Evolutionary conservation across 176 grass and related monocot genomes (phyloP).

Genomic region (Oryza glaberrima): DNA sequence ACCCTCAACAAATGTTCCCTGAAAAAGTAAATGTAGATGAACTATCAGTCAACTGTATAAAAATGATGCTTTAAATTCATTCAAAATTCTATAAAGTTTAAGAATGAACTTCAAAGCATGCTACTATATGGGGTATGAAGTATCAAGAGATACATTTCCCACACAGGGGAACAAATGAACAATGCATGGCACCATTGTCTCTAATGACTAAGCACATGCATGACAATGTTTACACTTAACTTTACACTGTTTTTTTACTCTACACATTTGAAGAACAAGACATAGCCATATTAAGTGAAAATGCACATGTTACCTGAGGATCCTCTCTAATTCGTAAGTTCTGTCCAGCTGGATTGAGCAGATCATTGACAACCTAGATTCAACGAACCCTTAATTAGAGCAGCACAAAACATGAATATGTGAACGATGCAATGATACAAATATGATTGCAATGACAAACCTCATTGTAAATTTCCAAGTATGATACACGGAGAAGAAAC

Average conservation of each 20-base stretch:
- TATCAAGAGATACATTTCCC: slow-evolving; percentile 3
- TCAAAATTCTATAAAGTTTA: slow-evolving; percentile 8
- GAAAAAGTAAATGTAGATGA: slow-evolving; percentile 42
- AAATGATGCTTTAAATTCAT: slow-evolving; percentile 24
- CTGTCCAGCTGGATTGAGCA: slow-evolving; percentile 96
- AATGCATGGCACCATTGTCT: not conserved
- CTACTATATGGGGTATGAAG: slow-evolving; percentile 2
- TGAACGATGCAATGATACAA: slow-evolving; percentile 11
- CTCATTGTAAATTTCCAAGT: slow-evolving; percentile 99
- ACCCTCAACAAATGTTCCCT: slow-evolving; percentile 99
- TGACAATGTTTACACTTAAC: slow-evolving; percentile 17
- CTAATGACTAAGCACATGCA: not conserved
- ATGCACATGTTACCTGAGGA: slow-evolving; percentile 62
- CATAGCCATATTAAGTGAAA: slow-evolving; percentile 23
- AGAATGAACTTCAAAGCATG: slow-evolving; percentile 20
- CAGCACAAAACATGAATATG: slow-evolving; percentile 20
- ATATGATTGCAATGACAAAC: slow-evolving; percentile 46
- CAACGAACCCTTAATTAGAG: slow-evolving; percentile 38
- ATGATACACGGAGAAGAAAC: slow-evolving; percentile 98
- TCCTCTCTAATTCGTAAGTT: slow-evolving; percentile 98
- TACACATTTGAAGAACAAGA: not conserved
- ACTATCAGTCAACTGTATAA: slow-evolving; percentile 25
- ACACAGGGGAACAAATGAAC: not conserved
- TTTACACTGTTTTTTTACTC: not conserved
- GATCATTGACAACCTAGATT: slow-evolving; percentile 94